Base-by-base conservation (phyloP, 345 rosid species). In the Erodium maritimum region DNA sequence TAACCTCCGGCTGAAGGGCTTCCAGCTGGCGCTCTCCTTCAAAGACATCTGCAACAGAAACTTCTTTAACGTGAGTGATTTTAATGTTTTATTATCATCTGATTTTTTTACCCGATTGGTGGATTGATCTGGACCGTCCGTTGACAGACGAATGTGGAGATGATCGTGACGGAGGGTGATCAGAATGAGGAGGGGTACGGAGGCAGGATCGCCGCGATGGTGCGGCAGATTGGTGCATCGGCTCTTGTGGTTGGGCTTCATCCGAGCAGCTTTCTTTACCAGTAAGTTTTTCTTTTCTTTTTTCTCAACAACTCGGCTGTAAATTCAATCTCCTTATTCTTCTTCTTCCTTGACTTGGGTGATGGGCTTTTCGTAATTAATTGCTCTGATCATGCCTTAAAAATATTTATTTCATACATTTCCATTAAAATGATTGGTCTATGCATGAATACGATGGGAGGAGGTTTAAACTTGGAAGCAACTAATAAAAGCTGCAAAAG, bases 211-310 rank as follows among this genome's bases (percentile, higher is more conserved):
- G 79, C 78, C 19, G 71, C 80, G 18, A 66, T 78, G 57, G 90
- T 85, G n/a, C 72, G 88, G 60, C 86, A 85, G 70, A 81, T 82
- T 54, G 91, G 91, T 59, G 91, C 97, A 19, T 82, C 80, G n/a
- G 73, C 77, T 16, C 84, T 91, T 58, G 89, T 91, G 50, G 81
- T 86, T 52, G 98, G 98, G 24, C 95, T 91, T 69, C 98, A 91
- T 75, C 82, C 79, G 11, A 77, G 71, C 24, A 91, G 98, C 80
- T 91, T 91, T 67, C 87, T 91, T n/a, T 76, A 91, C 87, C 88
- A 60, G 98, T 84, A 68, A 76, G 81, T 62, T 63, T 50, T 45
- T 51, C n/a, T 1, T 10, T 18, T 56, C 5, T 22, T 12, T 17
- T 50, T 0, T 5, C 34, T 19, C 33, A 25, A 25, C 33, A 2